Conservation (phyloP, 345 rosid genomes). For the Combretum micranthum region DNA sequence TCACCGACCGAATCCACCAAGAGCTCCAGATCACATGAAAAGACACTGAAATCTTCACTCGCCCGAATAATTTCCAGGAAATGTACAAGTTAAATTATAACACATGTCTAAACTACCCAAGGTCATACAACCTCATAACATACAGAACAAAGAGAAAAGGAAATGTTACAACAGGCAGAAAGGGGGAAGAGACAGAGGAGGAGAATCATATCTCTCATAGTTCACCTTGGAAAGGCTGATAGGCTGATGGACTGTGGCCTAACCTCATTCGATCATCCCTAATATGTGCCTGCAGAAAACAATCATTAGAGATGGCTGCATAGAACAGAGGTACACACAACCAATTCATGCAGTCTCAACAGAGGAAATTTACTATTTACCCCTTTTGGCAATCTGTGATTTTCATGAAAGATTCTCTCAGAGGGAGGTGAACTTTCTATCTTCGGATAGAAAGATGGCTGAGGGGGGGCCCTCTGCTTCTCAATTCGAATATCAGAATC, state of each 20-base stretch:
- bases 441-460: slow-evolving; percentile 53
- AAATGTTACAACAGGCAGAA: no score
- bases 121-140: no score
- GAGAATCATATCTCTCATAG: neutral
- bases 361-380: slow-evolving; percentile 22
- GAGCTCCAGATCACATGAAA: no score
- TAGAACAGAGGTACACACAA: neutral
- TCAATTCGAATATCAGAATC: slow-evolving; percentile 67
- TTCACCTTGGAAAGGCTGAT: slow-evolving; percentile 65
- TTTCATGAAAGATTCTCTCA: slow-evolving; percentile 70
- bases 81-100: neutral
- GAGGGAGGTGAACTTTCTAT: slow-evolving; percentile 54
- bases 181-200: no score
- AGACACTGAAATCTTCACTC: no score
- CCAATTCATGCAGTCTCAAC: neutral
- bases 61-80: neutral
- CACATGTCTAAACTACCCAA: no score
- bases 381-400: slow-evolving; percentile 76
- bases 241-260: slow-evolving; percentile 37
- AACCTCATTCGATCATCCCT: slow-evolving; percentile 57
- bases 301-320: neutral
- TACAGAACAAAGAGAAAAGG: no score
- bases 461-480: slow-evolving; percentile 48
- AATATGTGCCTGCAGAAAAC: slow-evolving; percentile 46
- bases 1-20: no score